Conservation (phyloP, 148 eudicot species). For the Mesembryanthemum crystallinum region DNA sequence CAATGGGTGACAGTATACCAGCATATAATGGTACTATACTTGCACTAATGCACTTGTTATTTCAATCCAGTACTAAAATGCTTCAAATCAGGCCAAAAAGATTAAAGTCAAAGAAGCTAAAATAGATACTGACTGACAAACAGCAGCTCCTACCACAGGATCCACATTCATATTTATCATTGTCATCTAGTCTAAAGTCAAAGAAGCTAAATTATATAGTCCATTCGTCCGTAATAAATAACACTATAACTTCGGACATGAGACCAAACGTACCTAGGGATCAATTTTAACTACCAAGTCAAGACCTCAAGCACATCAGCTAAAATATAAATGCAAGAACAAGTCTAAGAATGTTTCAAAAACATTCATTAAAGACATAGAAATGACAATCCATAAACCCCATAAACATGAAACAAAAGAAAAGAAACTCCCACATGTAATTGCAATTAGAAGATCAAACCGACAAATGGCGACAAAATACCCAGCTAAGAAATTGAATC, state of each 20-base stretch:
- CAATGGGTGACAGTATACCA: not conserved
- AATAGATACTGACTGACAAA: no score
- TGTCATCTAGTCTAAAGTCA: no score
- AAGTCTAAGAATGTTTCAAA: no score
- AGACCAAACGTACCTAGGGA: no score
- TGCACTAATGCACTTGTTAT: not conserved
- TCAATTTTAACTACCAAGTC: not conserved
- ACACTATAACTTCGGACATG: no score
- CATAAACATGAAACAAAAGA: not conserved
- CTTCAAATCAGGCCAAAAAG: no score
- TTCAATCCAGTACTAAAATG: not conserved
- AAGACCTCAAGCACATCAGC: not conserved
- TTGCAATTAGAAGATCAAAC: not conserved
- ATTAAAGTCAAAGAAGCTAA: no score
- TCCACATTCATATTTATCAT: no score
- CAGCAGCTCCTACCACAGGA: no score
- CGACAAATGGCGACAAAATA: not conserved
- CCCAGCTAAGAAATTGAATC: conserved; percentile 1
- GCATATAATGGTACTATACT: not conserved
- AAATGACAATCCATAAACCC: not conserved
- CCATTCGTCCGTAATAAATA: no score
- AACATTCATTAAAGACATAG: not conserved
- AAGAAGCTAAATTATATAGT: no score
- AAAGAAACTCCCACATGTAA: no score
- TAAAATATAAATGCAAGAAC: not conserved